phyloP scores from a whole-genome alignment of 225 moss, liverwort and hornwort genomes.

The Sphagnum tenellum region DNA sequence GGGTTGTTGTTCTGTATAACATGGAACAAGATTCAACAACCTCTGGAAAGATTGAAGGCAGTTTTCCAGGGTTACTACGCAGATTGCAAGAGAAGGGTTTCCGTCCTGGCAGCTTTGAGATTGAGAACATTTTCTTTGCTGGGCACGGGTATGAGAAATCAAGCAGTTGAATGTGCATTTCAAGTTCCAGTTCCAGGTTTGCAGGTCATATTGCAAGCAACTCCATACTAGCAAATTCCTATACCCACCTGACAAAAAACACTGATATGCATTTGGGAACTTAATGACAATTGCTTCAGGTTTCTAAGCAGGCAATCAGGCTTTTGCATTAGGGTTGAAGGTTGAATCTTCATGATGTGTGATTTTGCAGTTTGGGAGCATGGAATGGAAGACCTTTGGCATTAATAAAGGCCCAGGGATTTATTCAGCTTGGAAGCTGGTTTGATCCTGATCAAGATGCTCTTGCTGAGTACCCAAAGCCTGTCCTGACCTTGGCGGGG shows the following conservation, averaged over 20 bases:
- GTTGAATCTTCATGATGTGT: background rate
- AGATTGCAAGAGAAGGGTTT: conserved; percentile 41
- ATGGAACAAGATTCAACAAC: conserved; percentile 10
- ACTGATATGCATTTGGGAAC: background rate
- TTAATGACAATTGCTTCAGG: background rate
- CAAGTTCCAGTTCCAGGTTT: no score
- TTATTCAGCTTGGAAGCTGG: conserved; percentile 31
- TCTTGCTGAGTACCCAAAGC: conserved; percentile 49
- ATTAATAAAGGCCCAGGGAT: conserved; percentile 36
- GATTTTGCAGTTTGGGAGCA: conserved; percentile 36
- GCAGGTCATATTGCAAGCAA: no score
- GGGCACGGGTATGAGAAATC: conserved; percentile 32
- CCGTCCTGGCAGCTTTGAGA: conserved; percentile 18
- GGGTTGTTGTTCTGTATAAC: conserved; percentile 48
- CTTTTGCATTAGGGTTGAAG: background rate
- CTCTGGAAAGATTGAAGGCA: conserved; percentile 18
- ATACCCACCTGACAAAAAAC: background rate
- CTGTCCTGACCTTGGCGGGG: conserved; percentile 51
- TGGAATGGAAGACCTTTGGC: conserved; percentile 23
- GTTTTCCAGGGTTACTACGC: conserved; percentile 23
- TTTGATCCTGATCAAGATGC: conserved; percentile 18
- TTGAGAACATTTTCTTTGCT: conserved; percentile 41
- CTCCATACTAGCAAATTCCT: no score
- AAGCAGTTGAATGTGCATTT: no score
- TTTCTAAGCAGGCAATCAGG: background rate